Evolutionary conservation across 2,329 filamentous ascomycete species (phyloP).

Genomic region (Phyllosticta paracitricarpa): DNA sequence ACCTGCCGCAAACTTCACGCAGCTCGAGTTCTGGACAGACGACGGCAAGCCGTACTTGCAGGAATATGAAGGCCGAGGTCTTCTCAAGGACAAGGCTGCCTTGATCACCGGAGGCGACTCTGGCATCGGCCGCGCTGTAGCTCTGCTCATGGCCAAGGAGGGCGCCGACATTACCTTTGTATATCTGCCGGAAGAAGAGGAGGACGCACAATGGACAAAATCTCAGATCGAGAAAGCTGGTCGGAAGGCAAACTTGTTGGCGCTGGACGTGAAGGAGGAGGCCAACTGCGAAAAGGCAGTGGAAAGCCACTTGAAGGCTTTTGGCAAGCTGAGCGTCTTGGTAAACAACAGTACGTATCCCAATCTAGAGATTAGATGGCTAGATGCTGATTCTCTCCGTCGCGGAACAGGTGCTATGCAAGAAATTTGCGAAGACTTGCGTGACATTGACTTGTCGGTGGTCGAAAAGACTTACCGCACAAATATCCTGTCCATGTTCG

Average conservation of each 20-base stretch:
- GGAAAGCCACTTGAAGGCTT: conserved; percentile 43
- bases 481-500: conserved; percentile 7
- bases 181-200: conserved; percentile 46
- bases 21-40: conserved; percentile 23
- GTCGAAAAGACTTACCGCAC: conserved; percentile 46
- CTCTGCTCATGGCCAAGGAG: conserved; percentile 48
- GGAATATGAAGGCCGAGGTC: conserved; percentile 22
- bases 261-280: conserved; percentile 41
- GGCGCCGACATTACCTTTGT: conserved; percentile 48
- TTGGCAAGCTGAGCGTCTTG: conserved; percentile 34
- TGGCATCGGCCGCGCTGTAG: conserved; percentile 35
- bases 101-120: conserved; percentile 20
- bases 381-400: neutral
- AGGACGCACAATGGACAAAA: conserved; percentile 46
- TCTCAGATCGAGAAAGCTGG: conserved; percentile 43
- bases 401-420: conserved; percentile 40
- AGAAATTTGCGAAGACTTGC: conserved; percentile 42
- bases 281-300: conserved; percentile 42
- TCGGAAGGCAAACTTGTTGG: conserved; percentile 37
- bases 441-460: conserved; percentile 44
- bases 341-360: conserved; percentile 41
- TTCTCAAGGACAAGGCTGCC: conserved; percentile 23
- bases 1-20: conserved; percentile 22
- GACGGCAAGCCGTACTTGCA: conserved; percentile 22
- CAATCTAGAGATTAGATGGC: neutral